Evolutionary conservation across 2,329 filamentous ascomycete species (phyloP), one percentile per base, ranked within the genome.

Genomic region (Fusarium sp.): DNA sequence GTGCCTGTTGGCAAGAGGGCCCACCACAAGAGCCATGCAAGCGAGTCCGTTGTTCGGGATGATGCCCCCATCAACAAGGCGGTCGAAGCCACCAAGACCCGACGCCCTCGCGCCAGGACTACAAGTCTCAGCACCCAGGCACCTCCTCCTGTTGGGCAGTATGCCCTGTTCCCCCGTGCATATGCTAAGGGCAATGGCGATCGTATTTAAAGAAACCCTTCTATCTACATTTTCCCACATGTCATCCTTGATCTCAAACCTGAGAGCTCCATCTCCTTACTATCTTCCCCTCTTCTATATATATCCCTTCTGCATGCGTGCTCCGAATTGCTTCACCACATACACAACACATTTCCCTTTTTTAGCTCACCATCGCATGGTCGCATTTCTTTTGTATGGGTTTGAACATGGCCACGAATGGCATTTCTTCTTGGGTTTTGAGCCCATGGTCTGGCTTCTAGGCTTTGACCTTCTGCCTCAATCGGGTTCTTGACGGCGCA

Each of bases 81-180:
- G 20, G 76, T 77, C 27, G 80, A 81, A 58, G 50, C 66, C 8
- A 52, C 66, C 24, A 78, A 75, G 66, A 71, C 76, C 44, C 75
- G 79, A 43, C 79, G 83, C 32, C 77, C 79, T 20, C 81, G 85
- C 14, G 82, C 85, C 6, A 78, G 83, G 61, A 87, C 85, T 11
- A 81, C 84, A 16, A 86, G 84, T 66, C 73, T 84, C 32, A 82
- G 81, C 76, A 79, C 80, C 2, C 81, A 81, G 44, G 68, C 74
- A 29, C 78, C 82, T 11, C 83, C 83, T 12, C 83, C 83, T 12
- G 79, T 83, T n/a, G 83, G 82, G 22, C 83, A 83, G 66, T 86
- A 84, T 68, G 81, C 81, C 42, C 76, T 84, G 16, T 86, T 85
- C 66, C 84, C 84, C 20, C 78, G 79, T n/a, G 66, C 73, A 50